Evolutionary conservation across 108 stramenopile species (phyloP).

Genomic region (Cylindrotheca closterium): DNA sequence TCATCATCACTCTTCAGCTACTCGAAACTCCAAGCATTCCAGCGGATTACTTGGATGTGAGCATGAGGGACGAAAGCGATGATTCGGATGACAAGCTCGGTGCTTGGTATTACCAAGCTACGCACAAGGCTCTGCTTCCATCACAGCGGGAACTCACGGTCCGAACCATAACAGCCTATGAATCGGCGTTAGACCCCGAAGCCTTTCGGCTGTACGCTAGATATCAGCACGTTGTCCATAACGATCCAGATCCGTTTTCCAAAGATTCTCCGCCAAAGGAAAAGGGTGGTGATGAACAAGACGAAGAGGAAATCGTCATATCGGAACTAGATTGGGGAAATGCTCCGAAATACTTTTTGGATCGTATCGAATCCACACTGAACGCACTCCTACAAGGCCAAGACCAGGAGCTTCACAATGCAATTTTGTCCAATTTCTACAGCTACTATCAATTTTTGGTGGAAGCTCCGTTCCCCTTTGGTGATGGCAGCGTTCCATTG

Average conservation of each 20-base stretch:
- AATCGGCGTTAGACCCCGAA: slow-evolving; percentile 67
- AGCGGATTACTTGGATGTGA: not conserved
- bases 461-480: slow-evolving; percentile 60
- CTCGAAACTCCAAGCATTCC: not conserved
- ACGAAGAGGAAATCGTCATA: not conserved
- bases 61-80: slow-evolving; percentile 9
- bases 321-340: slow-evolving; percentile 36
- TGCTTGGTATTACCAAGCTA: slow-evolving; percentile 33
- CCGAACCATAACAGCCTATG: slow-evolving; percentile 62
- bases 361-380: slow-evolving; percentile 19
- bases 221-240: slow-evolving; percentile 72
- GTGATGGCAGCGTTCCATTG: not conserved
- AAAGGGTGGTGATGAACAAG: not conserved
- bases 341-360: slow-evolving; percentile 39
- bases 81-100: slow-evolving; percentile 28
- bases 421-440: slow-evolving; percentile 27
- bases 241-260: slow-evolving; percentile 70
- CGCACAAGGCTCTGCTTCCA: slow-evolving; percentile 13
- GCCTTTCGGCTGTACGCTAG: slow-evolving; percentile 67
- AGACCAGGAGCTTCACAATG: slow-evolving; percentile 13
- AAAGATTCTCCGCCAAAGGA: no score
- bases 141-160: slow-evolving; percentile 44
- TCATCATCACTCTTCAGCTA: slow-evolving; percentile 15
- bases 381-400: slow-evolving; percentile 5
- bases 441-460: slow-evolving; percentile 76